These are phyloP conservation scores for Debaryomyces subglobosus DNA, from an alignment of 1,139 yeast genomes.

Conservation along the genomic window DNA sequence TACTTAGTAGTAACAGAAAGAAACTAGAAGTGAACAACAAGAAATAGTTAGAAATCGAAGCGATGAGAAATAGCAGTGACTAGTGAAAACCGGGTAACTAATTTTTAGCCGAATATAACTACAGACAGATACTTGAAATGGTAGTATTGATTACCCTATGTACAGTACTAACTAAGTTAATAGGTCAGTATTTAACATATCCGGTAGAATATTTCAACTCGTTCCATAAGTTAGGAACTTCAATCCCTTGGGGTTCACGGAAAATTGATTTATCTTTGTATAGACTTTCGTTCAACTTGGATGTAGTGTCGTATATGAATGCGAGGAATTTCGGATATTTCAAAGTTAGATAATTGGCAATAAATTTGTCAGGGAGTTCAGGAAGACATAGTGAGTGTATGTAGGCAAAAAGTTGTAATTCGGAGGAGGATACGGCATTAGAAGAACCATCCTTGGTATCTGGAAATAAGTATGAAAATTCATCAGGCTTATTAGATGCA, in stretches of 20 bases:
- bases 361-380: conserved; percentile 49
- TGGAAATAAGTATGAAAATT: neutral
- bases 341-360: conserved; percentile 32
- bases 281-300: conserved; percentile 7
- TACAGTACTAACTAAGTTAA: neutral
- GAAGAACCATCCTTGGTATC: neutral
- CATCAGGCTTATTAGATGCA: neutral
- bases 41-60: neutral
- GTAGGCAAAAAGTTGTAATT: conserved; percentile 42
- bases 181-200: conserved; percentile 13
- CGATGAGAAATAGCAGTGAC: neutral
- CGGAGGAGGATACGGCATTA: conserved; percentile 14
- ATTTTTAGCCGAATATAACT: neutral
- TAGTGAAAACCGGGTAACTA: conserved; percentile 7
- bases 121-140: neutral
- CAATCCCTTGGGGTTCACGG: conserved; percentile 29
- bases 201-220: conserved; percentile 31
- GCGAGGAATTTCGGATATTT: conserved; percentile 28
- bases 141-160: neutral
- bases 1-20: conserved; percentile 6
- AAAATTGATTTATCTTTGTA: conserved; percentile 12
- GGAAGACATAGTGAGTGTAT: conserved; percentile 35
- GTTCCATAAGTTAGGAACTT: conserved; percentile 40
- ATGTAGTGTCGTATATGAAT: conserved; percentile 1
- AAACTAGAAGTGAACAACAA: neutral